Percentiles rank a stretch among this genome's conserved stretches.
These are phyloP conservation scores for Trichoderma erinaceum DNA, from an alignment of 495 filamentous ascomycete genomes.

Conservation along the genomic window DNA sequence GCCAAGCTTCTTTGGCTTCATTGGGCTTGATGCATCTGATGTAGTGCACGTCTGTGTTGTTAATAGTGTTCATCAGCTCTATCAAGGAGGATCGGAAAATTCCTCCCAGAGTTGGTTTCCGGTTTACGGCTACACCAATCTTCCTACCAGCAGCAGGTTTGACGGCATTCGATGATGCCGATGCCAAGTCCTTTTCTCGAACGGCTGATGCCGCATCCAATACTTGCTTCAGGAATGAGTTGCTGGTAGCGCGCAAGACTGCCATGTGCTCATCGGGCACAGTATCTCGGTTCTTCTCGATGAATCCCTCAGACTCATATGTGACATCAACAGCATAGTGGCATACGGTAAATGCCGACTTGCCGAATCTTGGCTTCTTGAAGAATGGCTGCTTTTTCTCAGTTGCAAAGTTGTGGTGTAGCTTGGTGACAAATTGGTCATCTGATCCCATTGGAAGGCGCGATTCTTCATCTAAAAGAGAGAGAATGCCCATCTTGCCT, in stretches of 20 bases:
- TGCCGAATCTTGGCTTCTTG: slow-evolving; percentile 96
- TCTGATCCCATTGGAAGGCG: slow-evolving; percentile 95
- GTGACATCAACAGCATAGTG: slow-evolving; percentile 99
- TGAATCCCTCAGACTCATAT: slow-evolving; percentile 99
- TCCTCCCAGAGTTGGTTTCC: slow-evolving; percentile 94
- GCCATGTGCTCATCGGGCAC: slow-evolving; percentile 98
- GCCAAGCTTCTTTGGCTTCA: slow-evolving; percentile 94
- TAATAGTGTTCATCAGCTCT: slow-evolving; percentile 95
- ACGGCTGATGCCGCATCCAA: slow-evolving; percentile 77
- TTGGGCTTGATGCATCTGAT: slow-evolving; percentile 99
- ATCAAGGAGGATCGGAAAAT: slow-evolving; percentile 99
- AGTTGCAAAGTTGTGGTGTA: slow-evolving; percentile 86
- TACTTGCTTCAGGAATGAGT: slow-evolving; percentile 78
- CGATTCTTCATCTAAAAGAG: slow-evolving; percentile 93
- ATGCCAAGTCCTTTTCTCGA: slow-evolving; percentile 76
- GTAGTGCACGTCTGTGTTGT: slow-evolving; percentile 96
- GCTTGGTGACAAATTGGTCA: slow-evolving; percentile 94
- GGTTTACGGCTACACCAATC: slow-evolving; percentile 83
- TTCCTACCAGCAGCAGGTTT: slow-evolving; percentile 70
- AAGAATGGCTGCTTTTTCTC: slow-evolving; percentile 90
- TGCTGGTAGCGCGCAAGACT: slow-evolving; percentile 75
- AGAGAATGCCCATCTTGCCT: slow-evolving; percentile 87
- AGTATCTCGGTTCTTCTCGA: slow-evolving; percentile 98
- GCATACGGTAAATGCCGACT: slow-evolving; percentile 96
- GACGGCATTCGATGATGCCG: slow-evolving; percentile 57